A percentile compares a stretch with the other conserved stretches of the same genome.
Conservation (phyloP, 176 grass and related monocot genomes). For the Oropetium thomaeum region DNA sequence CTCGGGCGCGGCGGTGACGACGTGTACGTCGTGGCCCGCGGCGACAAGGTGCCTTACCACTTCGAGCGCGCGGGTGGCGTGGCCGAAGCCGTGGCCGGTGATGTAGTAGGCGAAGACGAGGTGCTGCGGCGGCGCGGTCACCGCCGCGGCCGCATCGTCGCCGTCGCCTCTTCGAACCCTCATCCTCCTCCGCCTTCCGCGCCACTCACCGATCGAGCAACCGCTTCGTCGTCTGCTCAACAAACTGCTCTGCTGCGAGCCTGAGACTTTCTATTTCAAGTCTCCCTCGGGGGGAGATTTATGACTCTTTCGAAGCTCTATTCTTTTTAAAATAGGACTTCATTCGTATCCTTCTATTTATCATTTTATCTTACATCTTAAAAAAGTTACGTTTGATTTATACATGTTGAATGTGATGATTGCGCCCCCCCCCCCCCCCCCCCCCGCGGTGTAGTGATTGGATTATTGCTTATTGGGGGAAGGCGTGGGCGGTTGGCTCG, state of each 20-base stretch:
- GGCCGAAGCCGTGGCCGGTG: slow-evolving; percentile 96
- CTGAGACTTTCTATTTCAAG: neutral
- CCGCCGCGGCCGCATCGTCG: slow-evolving; percentile 10
- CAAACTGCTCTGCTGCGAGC: neutral
- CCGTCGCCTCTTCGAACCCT: slow-evolving; percentile 34
- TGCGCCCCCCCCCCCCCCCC: too few species aligned
- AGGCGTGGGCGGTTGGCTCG: slow-evolving; percentile 3
- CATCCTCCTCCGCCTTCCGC: slow-evolving; percentile 26
- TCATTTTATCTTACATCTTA: too few species aligned
- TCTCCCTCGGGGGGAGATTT: too few species aligned
- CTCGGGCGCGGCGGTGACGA: slow-evolving; percentile 77
- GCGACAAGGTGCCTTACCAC: slow-evolving; percentile 87
- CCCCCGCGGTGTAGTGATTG: too few species aligned
- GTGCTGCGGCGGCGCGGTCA: slow-evolving; percentile 27
- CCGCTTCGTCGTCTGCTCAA: neutral
- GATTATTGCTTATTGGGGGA: too few species aligned
- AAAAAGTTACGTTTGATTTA: too few species aligned
- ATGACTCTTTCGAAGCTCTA: too few species aligned
- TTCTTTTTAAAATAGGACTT: too few species aligned
- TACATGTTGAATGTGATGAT: neutral
- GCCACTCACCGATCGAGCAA: neutral
- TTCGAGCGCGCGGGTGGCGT: slow-evolving; percentile 90
- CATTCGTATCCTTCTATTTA: too few species aligned
- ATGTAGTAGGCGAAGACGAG: slow-evolving; percentile 91
- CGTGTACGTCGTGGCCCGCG: slow-evolving; percentile 90